Base-by-base conservation (phyloP, 2,329 filamentous ascomycete species). In the Diaporthe sp. region DNA sequence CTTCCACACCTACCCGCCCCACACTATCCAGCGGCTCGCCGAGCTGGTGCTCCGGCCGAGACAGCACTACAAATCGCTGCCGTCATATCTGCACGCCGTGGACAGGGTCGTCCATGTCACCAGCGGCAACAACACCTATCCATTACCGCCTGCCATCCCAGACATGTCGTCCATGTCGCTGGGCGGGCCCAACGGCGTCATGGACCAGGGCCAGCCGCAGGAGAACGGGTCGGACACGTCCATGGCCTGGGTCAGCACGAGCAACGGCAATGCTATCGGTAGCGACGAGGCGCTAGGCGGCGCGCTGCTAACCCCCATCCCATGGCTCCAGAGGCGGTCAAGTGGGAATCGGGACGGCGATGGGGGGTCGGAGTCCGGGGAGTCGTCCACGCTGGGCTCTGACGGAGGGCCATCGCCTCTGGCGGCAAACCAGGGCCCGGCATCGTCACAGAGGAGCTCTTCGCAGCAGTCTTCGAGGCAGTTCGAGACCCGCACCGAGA, bases 91-190 rank as follows among this genome's bases (percentile, higher is more conserved):
- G 15, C 94, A 97, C 80, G 97, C 97, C 3, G 90, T 98, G 67
- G 95, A 98, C 82, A 93, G 97, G 74, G 93, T 98, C 31, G 92
- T 98, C 34, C 95, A 94, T 74, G 97, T 99, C 74, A 97, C 95
- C 15, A 98, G 95, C 51, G 90, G 92, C 37, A 91, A 92, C 28
- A 92, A 94, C 78, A 88, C 92, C 75, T 99, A 98, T 81, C 97
- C 97, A 0, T 90, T 98, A 1, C 95, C 94, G 1, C 90, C 92
- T 0, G 90, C 91, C 20, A 85, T 92, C 10, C 88, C 89, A 2
- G 90, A 92, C 78, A 85, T 89, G 78, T 89, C 90, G 37, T 86
- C 88, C 70, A 87, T 91, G 79, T 85, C 85, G 20, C 82, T 88
- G 71, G 96, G 97, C 81, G 94, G 94, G 34, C 82, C 88, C 71